phyloP scores from a whole-genome alignment of 371 early-diverging fungal species.

The Lichtheimia ramosa region DNA sequence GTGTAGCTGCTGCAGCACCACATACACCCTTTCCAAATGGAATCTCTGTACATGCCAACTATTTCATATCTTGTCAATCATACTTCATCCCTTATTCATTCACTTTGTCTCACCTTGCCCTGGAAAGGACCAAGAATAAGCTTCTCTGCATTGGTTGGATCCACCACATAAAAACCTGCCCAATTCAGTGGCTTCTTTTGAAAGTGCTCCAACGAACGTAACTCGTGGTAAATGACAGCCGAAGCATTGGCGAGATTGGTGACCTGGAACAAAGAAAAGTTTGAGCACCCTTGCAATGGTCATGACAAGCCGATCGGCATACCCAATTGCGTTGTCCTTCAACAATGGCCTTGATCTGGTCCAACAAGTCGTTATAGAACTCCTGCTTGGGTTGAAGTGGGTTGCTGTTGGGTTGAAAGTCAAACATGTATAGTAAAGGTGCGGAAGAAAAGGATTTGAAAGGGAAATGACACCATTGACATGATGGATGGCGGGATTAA shows the following conservation, averaged over 20 bases:
- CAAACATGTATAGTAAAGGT: neutral
- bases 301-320: conserved; percentile 2
- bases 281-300: no score
- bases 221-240: conserved; percentile 78
- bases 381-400: conserved; percentile 29
- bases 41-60: conserved; percentile 85
- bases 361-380: conserved; percentile 51
- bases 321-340: conserved; percentile 59
- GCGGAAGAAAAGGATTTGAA: neutral
- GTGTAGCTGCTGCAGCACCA: conserved; percentile 72
- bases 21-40: conserved; percentile 86
- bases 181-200: conserved; percentile 85
- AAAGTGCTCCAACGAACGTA: conserved; percentile 57
- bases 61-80: neutral
- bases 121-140: conserved; percentile 90
- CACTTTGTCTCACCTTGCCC: conserved; percentile 60
- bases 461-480: no score
- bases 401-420: conserved; percentile 1
- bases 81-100: neutral
- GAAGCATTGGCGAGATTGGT: conserved; percentile 84
- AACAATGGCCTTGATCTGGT: conserved; percentile 36
- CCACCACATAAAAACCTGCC: conserved; percentile 85
- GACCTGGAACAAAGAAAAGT: conserved; percentile 24
- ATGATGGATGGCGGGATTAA: no score
- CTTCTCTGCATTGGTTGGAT: conserved; percentile 45